Percentiles rank a stretch among this genome's conserved stretches.
phyloP scores from a whole-genome alignment of 2,329 filamentous ascomycete genomes.

The Xylaria hypoxylon region DNA sequence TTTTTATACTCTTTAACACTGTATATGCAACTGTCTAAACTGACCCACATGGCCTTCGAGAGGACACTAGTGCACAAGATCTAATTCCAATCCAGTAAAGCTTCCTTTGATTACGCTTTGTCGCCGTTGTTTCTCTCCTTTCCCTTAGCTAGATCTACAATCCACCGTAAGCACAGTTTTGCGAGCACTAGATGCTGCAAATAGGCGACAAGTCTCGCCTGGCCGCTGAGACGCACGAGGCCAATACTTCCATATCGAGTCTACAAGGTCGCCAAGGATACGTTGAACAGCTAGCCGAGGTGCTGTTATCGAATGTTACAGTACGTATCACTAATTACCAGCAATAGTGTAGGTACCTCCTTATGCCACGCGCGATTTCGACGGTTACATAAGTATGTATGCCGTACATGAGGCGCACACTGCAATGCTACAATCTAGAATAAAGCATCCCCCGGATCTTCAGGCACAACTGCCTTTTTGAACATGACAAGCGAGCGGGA shows the following conservation, averaged over 20 bases:
- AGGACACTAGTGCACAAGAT: no score
- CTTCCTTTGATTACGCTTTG: no score
- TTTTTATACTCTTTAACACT: no score
- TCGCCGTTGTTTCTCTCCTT: no score
- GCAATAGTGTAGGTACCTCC: background rate
- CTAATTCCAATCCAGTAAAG: no score
- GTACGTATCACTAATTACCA: background rate
- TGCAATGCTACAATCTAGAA: slow-evolving; percentile 13
- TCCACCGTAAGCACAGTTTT: background rate
- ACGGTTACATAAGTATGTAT: slow-evolving; percentile 10
- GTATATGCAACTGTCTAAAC: no score
- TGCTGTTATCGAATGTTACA: background rate
- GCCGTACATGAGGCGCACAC: slow-evolving; percentile 21
- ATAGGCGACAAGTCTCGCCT: slow-evolving; percentile 24
- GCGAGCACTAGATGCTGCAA: slow-evolving; percentile 7
- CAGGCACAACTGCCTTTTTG: slow-evolving; percentile 29
- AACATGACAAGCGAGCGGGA: slow-evolving; percentile 26
- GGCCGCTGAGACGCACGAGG: slow-evolving; percentile 22
- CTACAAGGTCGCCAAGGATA: slow-evolving; percentile 23
- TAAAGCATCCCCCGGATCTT: slow-evolving; percentile 26
- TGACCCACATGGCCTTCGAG: no score
- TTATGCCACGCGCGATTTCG: background rate
- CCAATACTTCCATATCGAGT: slow-evolving; percentile 24
- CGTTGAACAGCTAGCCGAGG: background rate
- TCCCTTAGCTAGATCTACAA: background rate